Base-by-base conservation (phyloP, 2,329 filamentous ascomycete species). In the Orbilia oligospora region DNA sequence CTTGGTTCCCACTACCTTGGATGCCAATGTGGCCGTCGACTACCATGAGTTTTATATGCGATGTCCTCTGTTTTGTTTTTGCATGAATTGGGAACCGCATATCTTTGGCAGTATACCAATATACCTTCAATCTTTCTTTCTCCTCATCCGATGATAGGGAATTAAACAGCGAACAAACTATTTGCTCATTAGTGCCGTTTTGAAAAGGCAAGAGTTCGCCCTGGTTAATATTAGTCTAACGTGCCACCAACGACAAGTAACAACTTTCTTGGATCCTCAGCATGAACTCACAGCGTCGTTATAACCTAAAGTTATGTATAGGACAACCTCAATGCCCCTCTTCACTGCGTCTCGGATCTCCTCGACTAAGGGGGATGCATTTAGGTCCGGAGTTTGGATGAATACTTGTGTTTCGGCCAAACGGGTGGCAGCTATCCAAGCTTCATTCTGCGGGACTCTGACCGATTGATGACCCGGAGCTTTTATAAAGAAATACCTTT, bases 361-460 rank as follows among this genome's bases (percentile, higher is more conserved):
- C 0, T 89, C 88, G n/a, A 77, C 0, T 93, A 82, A 0, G 94
- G 85, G 0, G 89, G 90, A 71, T 88, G 92, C 91, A 81, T 95
- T 95, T 44, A 95, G 87, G 22, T 93, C 91, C 0, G 92, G 92
- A 0, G 91, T 91, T 83, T 94, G 91, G 73, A 95, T 93, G 81
- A 94, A 93, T n/a, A 94, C 87, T 30, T 85, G 87, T 12, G 85
- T 85, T 68, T 86, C 84, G 0, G 92, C 91, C 81, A 93, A 88
- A 0, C 89, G 87, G 6, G 94, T 86, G 0, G 90, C 88, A 0
- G 91, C 91, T 0, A 94, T 84, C 88, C 91, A 94, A 0, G 90
- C 91, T 63, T 90, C 91, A 81, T 95, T 94, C 81, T 95, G 92
- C 0, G 92, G 92, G 5, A 77, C 72, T 10, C 61, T 46, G 2